A percentile compares a stretch with the other conserved stretches of the same genome.
phyloP scores from a whole-genome alignment of 768 basidiomycete species.

The Tylopilus cervinicoccineus region DNA sequence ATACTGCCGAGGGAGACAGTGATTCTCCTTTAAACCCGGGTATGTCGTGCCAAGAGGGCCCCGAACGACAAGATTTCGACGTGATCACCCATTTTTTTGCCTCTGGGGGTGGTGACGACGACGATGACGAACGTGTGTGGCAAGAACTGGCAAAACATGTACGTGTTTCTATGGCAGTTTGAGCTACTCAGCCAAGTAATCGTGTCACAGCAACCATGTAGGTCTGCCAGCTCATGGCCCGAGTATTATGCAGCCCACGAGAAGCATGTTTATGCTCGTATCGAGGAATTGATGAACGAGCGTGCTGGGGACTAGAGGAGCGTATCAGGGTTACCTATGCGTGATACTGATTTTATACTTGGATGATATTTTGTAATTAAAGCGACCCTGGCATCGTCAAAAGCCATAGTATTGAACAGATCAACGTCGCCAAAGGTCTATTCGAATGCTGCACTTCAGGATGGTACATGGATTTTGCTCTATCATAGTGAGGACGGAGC shows the following conservation, averaged over 20 bases:
- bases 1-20: not conserved
- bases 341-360: conserved; percentile 4
- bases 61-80: conserved; percentile 43
- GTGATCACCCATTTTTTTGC: conserved; percentile 54
- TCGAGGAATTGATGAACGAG: conserved; percentile 30
- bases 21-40: not conserved
- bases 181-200: not conserved
- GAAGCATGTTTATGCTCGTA: conserved; percentile 39
- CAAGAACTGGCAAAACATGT: conserved; percentile 45
- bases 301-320: conserved; percentile 9
- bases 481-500: conserved; percentile 13
- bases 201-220: conserved; percentile 35
- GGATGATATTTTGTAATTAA: not conserved
- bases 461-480: conserved; percentile 16
- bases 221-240: conserved; percentile 44
- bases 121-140: conserved; percentile 51
- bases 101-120: conserved; percentile 44
- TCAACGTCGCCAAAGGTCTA: conserved; percentile 13
- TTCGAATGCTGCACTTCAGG: conserved; percentile 7
- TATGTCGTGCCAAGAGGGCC: conserved; percentile 6
- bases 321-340: not conserved
- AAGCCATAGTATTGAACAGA: not conserved
- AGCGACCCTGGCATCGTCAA: not conserved
- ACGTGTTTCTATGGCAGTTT: conserved; percentile 10
- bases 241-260: conserved; percentile 47